A percentile compares a stretch with the other conserved stretches of the same genome.
Conservation (phyloP, 495 filamentous ascomycete genomes). For the Hypomontagnella submonticulosa region DNA sequence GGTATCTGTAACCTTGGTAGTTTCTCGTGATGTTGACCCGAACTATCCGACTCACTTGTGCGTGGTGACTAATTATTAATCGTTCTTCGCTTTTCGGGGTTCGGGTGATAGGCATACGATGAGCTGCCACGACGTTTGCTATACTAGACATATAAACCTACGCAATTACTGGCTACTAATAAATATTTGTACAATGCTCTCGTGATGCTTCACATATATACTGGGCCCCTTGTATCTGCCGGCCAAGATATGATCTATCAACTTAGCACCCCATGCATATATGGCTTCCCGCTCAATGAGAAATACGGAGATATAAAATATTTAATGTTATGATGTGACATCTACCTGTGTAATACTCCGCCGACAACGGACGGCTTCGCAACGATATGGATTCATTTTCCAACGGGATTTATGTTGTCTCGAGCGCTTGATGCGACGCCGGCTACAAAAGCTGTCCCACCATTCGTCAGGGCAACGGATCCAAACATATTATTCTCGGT, state of each 20-base stretch:
- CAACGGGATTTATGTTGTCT: background rate
- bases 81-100: too few relatives aligned
- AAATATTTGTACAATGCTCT: too few relatives aligned
- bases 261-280: constrained; percentile 2
- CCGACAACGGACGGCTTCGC: constrained; percentile 20
- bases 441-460: background rate
- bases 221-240: too few relatives aligned
- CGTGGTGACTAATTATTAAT: too few relatives aligned
- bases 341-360: constrained; percentile 8
- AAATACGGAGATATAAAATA: constrained; percentile 2
- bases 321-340: constrained; percentile 1
- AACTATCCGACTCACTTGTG: background rate
- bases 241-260: too few relatives aligned
- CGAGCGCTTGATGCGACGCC: constrained; percentile 10
- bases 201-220: too few relatives aligned
- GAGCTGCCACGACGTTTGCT: too few relatives aligned
- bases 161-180: too few relatives aligned
- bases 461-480: background rate
- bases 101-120: background rate
- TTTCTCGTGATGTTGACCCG: constrained; percentile 9
- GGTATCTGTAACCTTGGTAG: constrained; percentile 8
- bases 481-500: constrained; percentile 5
- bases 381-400: constrained; percentile 3
- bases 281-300: background rate
- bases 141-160: too few relatives aligned